Evolutionary conservation across 257 asterid species (phyloP).

Genomic region (Schizonepeta tenuifolia): DNA sequence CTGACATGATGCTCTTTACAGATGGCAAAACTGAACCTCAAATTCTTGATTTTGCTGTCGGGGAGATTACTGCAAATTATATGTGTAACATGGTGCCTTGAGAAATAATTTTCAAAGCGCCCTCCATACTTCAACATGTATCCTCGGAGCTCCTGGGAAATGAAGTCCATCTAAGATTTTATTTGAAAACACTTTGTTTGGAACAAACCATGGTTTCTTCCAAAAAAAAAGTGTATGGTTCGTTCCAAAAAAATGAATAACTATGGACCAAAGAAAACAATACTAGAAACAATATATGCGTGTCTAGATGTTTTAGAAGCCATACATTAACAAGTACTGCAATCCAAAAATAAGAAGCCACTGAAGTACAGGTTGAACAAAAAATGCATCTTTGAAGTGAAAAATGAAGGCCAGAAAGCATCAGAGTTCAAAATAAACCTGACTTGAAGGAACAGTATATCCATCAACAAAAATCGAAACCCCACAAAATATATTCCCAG

Average conservation of each 20-base stretch:
- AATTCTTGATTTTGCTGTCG: slow-evolving; percentile 89
- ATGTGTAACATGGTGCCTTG: slow-evolving; percentile 84
- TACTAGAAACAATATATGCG: neutral
- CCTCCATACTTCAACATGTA: slow-evolving; percentile 94
- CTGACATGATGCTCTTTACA: slow-evolving; percentile 18
- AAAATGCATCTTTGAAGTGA: slow-evolving; percentile 9
- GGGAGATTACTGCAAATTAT: slow-evolving; percentile 96
- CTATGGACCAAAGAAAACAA: neutral
- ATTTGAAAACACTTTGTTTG: slow-evolving; percentile 6
- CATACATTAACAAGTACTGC: slow-evolving; percentile 5
- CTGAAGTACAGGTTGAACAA: neutral
- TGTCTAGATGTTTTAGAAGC: neutral
- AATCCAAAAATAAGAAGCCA: neutral
- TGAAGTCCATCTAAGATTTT: neutral
- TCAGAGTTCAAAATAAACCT: slow-evolving; percentile 53
- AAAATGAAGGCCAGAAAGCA: slow-evolving; percentile 17
- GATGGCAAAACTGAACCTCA: slow-evolving; percentile 56
- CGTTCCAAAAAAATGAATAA: neutral
- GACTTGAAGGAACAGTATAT: slow-evolving; percentile 92
- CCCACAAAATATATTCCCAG: slow-evolving; percentile 67
- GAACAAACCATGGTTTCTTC: slow-evolving; percentile 19
- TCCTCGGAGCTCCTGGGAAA: slow-evolving; percentile 82
- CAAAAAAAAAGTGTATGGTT: too few species aligned
- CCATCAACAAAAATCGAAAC: slow-evolving; percentile 97
- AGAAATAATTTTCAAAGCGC: slow-evolving; percentile 82